Conservation (phyloP, 1,139 yeast species). For the Yamadazyma diddensiae region DNA sequence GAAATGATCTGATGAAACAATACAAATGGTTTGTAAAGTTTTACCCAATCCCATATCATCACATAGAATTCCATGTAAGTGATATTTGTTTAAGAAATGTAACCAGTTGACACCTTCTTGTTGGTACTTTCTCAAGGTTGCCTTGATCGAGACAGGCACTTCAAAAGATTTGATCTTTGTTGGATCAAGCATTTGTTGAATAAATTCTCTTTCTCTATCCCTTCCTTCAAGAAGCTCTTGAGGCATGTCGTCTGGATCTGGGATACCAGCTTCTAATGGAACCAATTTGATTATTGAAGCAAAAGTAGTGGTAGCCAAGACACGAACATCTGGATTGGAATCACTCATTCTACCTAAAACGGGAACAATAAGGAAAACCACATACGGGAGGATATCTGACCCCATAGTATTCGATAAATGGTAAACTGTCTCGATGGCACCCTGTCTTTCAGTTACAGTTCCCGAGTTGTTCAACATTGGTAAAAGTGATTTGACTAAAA, state of each 20-base stretch:
- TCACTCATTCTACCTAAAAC: slow-evolving; percentile 98
- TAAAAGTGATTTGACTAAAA: slow-evolving; percentile 70
- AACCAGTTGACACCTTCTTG: slow-evolving; percentile 99
- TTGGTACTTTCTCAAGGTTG: slow-evolving; percentile 91
- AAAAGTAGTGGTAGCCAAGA: slow-evolving; percentile 91
- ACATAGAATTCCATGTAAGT: slow-evolving; percentile 93
- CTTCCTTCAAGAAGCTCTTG: slow-evolving; percentile 80
- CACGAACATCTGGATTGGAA: slow-evolving; percentile 82
- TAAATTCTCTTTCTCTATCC: slow-evolving; percentile 90
- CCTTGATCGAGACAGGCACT: slow-evolving; percentile 87
- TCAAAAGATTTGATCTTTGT: slow-evolving; percentile 83
- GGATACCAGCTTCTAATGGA: slow-evolving; percentile 96
- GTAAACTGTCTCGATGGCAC: slow-evolving; percentile 88
- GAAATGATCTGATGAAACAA: slow-evolving; percentile 94
- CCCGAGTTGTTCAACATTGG: slow-evolving; percentile 84
- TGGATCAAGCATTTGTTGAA: slow-evolving; percentile 99
- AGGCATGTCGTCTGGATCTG: slow-evolving; percentile 94
- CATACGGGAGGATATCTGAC: slow-evolving; percentile 84
- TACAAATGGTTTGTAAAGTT: slow-evolving; percentile 94
- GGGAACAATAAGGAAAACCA: slow-evolving; percentile 93
- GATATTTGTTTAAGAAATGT: slow-evolving; percentile 91
- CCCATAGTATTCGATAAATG: slow-evolving; percentile 88
- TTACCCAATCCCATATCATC: slow-evolving; percentile 99
- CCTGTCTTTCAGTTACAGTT: slow-evolving; percentile 78
- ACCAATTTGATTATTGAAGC: slow-evolving; percentile 94